Base-by-base conservation (phyloP, 1,284 basidiomycete species). In the Peniophora sp. region DNA sequence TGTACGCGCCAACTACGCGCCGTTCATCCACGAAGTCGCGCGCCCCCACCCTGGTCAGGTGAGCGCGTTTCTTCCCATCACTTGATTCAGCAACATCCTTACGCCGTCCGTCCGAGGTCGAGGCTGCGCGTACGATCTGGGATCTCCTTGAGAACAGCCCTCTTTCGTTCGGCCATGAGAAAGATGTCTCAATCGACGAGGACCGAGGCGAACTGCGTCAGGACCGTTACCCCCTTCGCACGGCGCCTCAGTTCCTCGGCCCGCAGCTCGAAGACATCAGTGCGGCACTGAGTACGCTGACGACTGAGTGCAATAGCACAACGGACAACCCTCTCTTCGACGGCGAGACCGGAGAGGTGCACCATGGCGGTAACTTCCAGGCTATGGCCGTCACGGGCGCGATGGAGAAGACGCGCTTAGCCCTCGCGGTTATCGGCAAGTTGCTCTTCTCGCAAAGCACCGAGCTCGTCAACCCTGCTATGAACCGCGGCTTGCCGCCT, bases 321-420 rank as follows among this genome's bases (percentile, higher is more conserved):
- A 91, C 83, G 23, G 81, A 89, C 60, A 89, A 89, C 62, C 88
- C 86, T 11, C 73, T 86, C 22, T 70, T 90, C 48, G 86, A 90
- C 57, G 72, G 80, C 24, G 75, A 80, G 54, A 81, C 78, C n/a
- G 82, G 81, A 5, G 68, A 74, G 42, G 74, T 89, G 5, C 86
- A 90, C 63, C 84, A 92, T 57, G 90, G 90, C 18, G 91, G 91
- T 10, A 92, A 92, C 62, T 92, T 93, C 76, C 88, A 91, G 64
- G 89, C 88, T 1, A 88, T 92, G 81, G 43, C 23, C n/a, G 43
- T 41, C 27, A 32, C 27, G 6, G 27, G 27, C 27, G 27, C 27
- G 27, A 32, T 32, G 84, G 92, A 94, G 65, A 89, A 91, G 65
- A 87, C 88, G 3, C 83, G 91, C 17, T 78, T 93, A 37, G 78